A percentile compares a stretch with the other conserved stretches of the same genome.
phyloP scores from a whole-genome alignment of 352 stramenopile genomes.

The Detonula confervacea region DNA sequence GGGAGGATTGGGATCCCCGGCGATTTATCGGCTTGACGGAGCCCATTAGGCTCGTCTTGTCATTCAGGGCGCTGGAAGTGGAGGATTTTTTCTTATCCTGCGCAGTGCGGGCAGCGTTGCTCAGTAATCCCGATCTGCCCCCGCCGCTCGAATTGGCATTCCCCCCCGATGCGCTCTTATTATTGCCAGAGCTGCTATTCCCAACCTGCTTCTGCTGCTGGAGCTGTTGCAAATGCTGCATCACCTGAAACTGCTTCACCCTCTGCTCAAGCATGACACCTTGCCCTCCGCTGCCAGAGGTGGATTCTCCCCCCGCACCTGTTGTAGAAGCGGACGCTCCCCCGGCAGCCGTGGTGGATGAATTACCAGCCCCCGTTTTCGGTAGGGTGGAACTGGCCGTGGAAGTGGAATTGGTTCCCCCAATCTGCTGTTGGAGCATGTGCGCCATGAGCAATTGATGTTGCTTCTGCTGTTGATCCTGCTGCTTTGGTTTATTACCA shows the following conservation, averaged over 20 bases:
- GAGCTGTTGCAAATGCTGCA: conserved; percentile 33
- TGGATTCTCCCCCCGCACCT: neutral
- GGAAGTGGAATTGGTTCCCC: conserved; percentile 2
- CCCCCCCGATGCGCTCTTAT: neutral
- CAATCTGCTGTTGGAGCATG: conserved; percentile 32
- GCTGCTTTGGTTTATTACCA: conserved; percentile 23
- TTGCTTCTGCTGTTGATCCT: conserved; percentile 33
- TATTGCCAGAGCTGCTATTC: conserved; percentile 12
- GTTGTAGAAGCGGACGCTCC: neutral
- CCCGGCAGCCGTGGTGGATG: neutral
- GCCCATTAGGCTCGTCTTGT: neutral
- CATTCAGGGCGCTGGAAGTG: neutral
- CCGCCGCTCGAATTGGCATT: too few species aligned
- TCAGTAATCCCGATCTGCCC: too few species aligned
- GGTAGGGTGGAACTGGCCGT: neutral
- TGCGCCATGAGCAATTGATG: conserved; percentile 41
- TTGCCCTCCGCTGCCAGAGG: neutral
- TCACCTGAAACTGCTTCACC: conserved; percentile 38
- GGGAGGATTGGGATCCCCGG: neutral
- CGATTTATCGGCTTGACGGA: too few species aligned
- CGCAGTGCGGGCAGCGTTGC: too few species aligned
- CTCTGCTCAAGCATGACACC: conserved; percentile 27
- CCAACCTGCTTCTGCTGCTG: conserved; percentile 20
- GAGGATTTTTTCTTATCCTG: neutral
- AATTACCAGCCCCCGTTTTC: neutral